Evolutionary conservation across 257 asterid species (phyloP), one percentile per base, ranked within the genome.

Genomic region (Solanum ossicruentum): DNA sequence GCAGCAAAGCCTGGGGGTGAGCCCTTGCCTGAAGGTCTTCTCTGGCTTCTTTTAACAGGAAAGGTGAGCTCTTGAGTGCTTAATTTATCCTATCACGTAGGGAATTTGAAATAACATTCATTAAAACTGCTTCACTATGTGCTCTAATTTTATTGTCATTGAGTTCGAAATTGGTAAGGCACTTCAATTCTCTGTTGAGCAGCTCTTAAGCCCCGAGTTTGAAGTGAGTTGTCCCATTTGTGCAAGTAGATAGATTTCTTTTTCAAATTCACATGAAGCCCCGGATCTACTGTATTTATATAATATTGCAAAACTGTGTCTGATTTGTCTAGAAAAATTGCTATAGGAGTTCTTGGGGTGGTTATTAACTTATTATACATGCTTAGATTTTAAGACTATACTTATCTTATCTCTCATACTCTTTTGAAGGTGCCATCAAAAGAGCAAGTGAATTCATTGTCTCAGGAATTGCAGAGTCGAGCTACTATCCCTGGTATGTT

Each of bases 21-120:
- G 87, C 99, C 99, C 65, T 84, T 97, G 85, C 99, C 99, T 32
- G 99, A 97, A 89, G 99, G 99, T 88, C 99, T 97, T 49, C 96
- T 97, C 72, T 97, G 99, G 99, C 98, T 97, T 80, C 97, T 97
- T 85, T 91, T 97, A 87, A 97, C 98, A 4, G 99, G 99, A 89
- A 97, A 95, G 88, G 99, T 95, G 78, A 84, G 92, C 12, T 57
- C 82, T 77, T 51, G 20, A 77, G 65, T 77, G 65, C 65, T 52
- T 77, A 52, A 51, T 52, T 52, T 77, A 77, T 11, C 47, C 5
- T 52, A 23, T 51, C 45, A 26, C 49, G 36, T 15, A 2, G 13
- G 63, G 47, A 49, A 73, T 49, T 23, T 23, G 82, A 75, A 73
- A 26, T 26, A 52, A 10, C 12, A 26, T 52, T 28, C 63, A 52